These are phyloP conservation scores for Ophiostoma ulmi DNA, from an alignment of 2,329 filamentous ascomycete genomes.

Conservation along the genomic window DNA sequence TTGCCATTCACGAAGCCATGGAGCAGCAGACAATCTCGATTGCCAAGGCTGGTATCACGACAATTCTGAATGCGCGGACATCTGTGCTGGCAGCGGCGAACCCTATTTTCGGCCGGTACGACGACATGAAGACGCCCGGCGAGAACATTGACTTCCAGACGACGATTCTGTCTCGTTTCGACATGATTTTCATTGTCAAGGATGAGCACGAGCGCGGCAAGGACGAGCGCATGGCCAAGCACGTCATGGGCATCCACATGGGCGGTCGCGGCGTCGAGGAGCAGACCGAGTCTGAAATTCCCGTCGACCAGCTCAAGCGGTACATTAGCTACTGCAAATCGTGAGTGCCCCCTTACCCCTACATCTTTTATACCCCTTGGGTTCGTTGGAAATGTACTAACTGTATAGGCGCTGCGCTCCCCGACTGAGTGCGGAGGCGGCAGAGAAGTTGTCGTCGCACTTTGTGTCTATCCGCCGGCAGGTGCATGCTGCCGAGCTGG, in stretches of 20 bases:
- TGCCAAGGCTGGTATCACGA: conserved; percentile 96
- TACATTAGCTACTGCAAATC: conserved; percentile 97
- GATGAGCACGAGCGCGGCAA: conserved; percentile 87
- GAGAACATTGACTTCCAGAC: conserved; percentile 99
- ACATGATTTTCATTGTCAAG: conserved; percentile 99
- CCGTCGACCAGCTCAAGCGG: conserved; percentile 93
- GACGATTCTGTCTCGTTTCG: conserved; percentile 94
- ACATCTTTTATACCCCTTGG: too few relatives aligned
- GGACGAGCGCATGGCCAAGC: conserved; percentile 88
- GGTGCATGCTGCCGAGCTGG: conserved; percentile 84
- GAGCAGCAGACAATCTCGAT: conserved; percentile 99
- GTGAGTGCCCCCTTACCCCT: conserved; percentile 29
- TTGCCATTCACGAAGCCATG: conserved; percentile 99
- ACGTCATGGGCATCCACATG: conserved; percentile 98
- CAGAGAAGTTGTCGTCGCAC: conserved; percentile 93
- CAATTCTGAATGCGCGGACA: conserved; percentile 91
- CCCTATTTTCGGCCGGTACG: conserved; percentile 94
- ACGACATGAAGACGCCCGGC: conserved; percentile 93
- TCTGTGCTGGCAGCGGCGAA: conserved; percentile 95
- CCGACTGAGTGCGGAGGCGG: conserved; percentile 80
- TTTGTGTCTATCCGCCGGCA: conserved; percentile 95
- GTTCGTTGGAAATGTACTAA: neutral
- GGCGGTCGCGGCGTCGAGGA: conserved; percentile 78
- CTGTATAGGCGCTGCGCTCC: conserved; percentile 67
- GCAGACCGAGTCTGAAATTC: conserved; percentile 77